Evolutionary conservation across 202 grass and related monocot species (phyloP), one percentile per base, ranked within the genome.

Genomic region (Miscanthus sacchariflorus): DNA sequence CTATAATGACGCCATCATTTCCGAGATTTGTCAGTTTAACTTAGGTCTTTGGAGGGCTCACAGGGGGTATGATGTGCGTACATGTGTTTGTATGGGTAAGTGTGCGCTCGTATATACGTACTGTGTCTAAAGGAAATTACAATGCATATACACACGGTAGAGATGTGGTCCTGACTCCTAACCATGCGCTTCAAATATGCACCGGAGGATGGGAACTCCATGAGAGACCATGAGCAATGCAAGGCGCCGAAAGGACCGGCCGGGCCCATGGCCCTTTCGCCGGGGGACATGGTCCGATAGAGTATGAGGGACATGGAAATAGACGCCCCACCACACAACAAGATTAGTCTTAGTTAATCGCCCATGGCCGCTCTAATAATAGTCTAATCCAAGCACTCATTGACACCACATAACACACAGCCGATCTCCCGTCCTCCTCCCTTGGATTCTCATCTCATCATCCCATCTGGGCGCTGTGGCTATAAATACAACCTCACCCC

Each of bases 241-340:
- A 17, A 15, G 49, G 56, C 58, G 58, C 58, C 58, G 58, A 61
- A 61, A 61, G 58, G 58, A 61, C 58, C 12, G 69, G 30, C 2
- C 38, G 77, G 76, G 1, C 69, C 69, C 77, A 66, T 35, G 70
- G 82, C 56, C 59, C 48, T 48, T 77, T 10, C 35, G 6, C 15
- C 2, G 49, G 88, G 89, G 85, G 83, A 88, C 85, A 83, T 84
- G 86, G 59, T 19, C 46, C 80, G 25, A 76, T 84, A 80, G 70
- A 35, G 81, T 89, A 91, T 86, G 46, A 48, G 54, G 2, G 80
- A 28, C 74, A 78, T 67, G 43, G 81, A 93, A 81, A 85, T 67
- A 50, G 86, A 93, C 81, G 64, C 54, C 63, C 61, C 66, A 69
- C 48, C 0, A 61, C 19, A 61, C 21, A 23, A 61, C 13, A 50